Evolutionary conservation across 2,329 filamentous ascomycete species (phyloP), one percentile per base, ranked within the genome.

Genomic region (Alternaria dauci): DNA sequence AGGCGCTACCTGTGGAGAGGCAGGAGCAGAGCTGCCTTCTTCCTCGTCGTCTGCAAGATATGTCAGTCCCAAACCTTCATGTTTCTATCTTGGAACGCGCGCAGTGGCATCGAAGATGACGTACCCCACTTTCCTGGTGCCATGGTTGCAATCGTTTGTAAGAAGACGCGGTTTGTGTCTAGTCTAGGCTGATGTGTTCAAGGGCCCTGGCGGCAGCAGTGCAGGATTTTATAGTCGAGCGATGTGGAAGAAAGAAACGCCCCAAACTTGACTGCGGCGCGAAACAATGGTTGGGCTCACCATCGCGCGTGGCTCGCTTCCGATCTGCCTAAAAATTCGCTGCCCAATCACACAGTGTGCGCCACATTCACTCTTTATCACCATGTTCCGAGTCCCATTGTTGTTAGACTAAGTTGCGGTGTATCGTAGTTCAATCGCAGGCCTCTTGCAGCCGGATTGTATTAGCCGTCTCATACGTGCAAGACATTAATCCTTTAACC

Each of bases 11-110:
- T 81, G 80, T 2, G 84, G 82, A 53, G 81, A 77, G 53, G 79
- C 80, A 66, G 84, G 79, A 61, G 82, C 82, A 67, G 82, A 84
- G 60, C 79, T 79, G 68, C 84, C 84, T 70, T 89, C 86, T 64
- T 89, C 87, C 64, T 88, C 83, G 61, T 84, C 82, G 62, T 84
- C 82, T 81, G 51, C 23, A 34, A 36, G 16, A 4, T 11, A 36
- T 43, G 67, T 77, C 48, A 76, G 73, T 63, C 26, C 23, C 34
- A 32, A 26, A 41, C 44, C 47, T 30, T 56, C 25, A 41, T 18
- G 36, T 16, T 11, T 46, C 26, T 34, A 53, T 44, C 42, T 58
- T 53, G 48, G 36, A 64, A 54, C 52, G 65, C 62, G 66, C 62
- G 52, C 71, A 68, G 66, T 64, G 62, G 59, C 52, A 52, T 63